phyloP scores from a whole-genome alignment of 129 eudicot genomes.

The Chrysanthemum lavandulifolium region DNA sequence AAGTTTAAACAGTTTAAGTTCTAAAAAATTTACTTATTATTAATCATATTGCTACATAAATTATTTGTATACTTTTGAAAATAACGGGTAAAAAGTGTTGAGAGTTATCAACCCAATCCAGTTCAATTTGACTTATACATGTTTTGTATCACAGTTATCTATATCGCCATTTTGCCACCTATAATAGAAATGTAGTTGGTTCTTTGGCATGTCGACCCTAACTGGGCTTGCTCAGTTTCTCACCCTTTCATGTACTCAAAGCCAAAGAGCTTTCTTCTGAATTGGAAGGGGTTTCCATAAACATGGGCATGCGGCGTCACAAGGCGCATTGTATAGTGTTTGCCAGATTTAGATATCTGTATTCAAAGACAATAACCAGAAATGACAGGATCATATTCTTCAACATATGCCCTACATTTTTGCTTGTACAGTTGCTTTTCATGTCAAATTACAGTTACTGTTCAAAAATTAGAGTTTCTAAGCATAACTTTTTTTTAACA shows the following conservation, averaged over 20 bases:
- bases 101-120: no score
- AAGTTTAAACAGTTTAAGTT: no score
- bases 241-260: neutral
- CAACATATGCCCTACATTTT: neutral
- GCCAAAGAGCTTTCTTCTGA: neutral
- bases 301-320: neutral
- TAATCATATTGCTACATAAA: no score
- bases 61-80: no score
- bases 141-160: neutral
- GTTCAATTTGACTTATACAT: no score
- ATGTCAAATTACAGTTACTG: conserved; percentile 3
- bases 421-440: neutral
- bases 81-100: no score
- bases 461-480: neutral
- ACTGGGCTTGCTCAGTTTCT: neutral
- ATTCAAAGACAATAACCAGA: conserved; percentile 6
- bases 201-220: neutral
- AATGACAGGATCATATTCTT: neutral
- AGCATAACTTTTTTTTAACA: no score
- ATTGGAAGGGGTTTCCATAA: neutral
- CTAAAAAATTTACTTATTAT: no score
- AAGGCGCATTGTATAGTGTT: neutral
- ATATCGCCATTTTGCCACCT: neutral
- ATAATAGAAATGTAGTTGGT: neutral
- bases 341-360: neutral